Evolutionary conservation across 2,329 filamentous ascomycete species (phyloP).

Genomic region (Sclerotinia borealis): DNA sequence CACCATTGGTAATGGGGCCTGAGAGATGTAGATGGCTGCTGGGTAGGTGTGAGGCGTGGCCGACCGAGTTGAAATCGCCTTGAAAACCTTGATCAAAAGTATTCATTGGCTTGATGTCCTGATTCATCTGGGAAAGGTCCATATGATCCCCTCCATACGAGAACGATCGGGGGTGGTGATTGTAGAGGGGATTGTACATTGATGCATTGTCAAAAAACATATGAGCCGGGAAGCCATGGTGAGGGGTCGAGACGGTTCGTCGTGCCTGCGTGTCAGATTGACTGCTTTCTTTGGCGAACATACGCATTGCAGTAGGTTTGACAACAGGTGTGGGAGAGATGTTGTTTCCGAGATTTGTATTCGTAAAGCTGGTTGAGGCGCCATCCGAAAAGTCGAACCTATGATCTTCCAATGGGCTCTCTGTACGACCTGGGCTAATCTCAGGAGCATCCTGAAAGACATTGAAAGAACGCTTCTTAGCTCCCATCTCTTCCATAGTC

Average conservation of each 20-base stretch:
- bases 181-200: constrained; percentile 28
- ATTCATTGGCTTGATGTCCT: constrained; percentile 3
- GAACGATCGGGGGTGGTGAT: constrained; percentile 22
- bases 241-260: constrained; percentile 16
- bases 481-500: constrained; percentile 24
- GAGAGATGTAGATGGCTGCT: constrained; percentile 10
- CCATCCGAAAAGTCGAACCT: constrained; percentile 27
- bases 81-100: constrained; percentile 14
- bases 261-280: constrained; percentile 16
- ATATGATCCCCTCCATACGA: constrained; percentile 14
- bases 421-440: constrained; percentile 29
- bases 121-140: not conserved
- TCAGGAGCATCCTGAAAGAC: constrained; percentile 30
- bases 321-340: constrained; percentile 26
- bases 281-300: constrained; percentile 27
- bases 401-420: constrained; percentile 31
- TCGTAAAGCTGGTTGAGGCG: constrained; percentile 19
- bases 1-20: not conserved
- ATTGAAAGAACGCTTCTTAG: constrained; percentile 27
- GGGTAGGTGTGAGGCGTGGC: constrained; percentile 2
- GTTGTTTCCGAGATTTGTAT: constrained; percentile 12
- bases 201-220: constrained; percentile 23
- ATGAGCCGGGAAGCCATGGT: constrained; percentile 26
- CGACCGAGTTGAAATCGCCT: constrained; percentile 19
- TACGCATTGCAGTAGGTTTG: constrained; percentile 19